A percentile compares a stretch with the other conserved stretches of the same genome.
phyloP scores from a whole-genome alignment of 1,139 yeast genomes.

The Citeromyces hawaiiensis region DNA sequence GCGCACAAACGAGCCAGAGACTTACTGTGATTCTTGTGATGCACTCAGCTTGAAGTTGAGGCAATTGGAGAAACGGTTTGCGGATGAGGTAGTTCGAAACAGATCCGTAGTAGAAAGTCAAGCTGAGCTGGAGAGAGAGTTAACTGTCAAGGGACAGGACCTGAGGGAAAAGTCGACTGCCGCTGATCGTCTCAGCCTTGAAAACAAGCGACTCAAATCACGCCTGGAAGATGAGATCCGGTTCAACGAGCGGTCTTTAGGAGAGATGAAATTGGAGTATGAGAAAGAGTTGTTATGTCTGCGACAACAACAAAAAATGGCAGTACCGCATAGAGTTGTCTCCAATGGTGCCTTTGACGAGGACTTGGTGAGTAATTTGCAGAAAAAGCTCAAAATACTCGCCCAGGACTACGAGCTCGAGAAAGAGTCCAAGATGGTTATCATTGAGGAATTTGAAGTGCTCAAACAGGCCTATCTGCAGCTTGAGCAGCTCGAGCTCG shows the following conservation, averaged over 20 bases:
- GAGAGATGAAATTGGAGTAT: background rate
- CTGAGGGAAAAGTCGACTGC: background rate
- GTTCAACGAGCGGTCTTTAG: background rate
- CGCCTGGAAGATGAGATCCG: background rate
- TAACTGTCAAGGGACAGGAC: background rate
- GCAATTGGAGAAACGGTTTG: background rate
- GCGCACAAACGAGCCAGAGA: background rate
- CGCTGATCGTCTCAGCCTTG: background rate
- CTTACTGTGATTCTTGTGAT: background rate
- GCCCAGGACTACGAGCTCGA: conserved; percentile 35
- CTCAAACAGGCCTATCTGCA: conserved; percentile 27
- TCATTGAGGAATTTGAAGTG: conserved; percentile 41
- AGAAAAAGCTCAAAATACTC: conserved; percentile 9
- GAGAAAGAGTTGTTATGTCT: background rate
- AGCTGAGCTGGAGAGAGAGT: background rate
- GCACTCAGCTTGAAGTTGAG: background rate
- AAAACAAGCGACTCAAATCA: background rate
- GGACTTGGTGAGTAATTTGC: background rate
- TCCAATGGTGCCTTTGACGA: background rate
- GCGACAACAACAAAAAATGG: background rate
- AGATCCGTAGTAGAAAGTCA: background rate
- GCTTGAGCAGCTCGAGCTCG: conserved; percentile 11
- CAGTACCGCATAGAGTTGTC: background rate
- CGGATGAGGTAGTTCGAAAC: background rate
- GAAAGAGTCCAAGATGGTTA: conserved; percentile 30